phyloP scores from a whole-genome alignment of 305 asterid species.

The Fraxinus angustifolia region DNA sequence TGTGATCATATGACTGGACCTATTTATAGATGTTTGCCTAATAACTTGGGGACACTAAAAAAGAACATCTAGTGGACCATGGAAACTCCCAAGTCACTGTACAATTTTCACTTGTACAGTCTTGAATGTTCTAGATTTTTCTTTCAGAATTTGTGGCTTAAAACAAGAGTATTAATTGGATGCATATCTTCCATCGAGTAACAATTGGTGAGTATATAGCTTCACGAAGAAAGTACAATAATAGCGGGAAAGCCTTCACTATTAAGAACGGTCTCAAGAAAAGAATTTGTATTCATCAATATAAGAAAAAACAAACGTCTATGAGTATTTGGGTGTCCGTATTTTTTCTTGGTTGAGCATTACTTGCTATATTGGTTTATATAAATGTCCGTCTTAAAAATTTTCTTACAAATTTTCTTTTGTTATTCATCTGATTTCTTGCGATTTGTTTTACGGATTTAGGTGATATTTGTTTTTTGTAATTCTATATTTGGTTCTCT shows the following conservation, averaged over 20 bases:
- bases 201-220: neutral
- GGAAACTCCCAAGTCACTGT: constrained; percentile 28
- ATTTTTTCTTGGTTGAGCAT: neutral
- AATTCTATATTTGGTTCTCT: too few relatives aligned
- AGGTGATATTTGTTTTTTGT: too few relatives aligned
- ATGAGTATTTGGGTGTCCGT: neutral
- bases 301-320: neutral
- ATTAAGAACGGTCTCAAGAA: neutral
- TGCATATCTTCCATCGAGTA: neutral
- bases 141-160: neutral
- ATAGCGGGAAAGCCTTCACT: neutral
- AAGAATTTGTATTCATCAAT: neutral
- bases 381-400: neutral
- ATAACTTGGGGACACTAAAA: neutral
- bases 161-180: neutral
- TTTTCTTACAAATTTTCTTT: too few relatives aligned
- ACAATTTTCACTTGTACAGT: constrained; percentile 10
- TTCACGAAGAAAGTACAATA: neutral
- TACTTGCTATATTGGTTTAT: neutral
- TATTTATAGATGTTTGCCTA: constrained; percentile 26
- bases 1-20: neutral
- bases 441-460: too few relatives aligned
- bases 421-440: too few relatives aligned
- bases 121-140: constrained; percentile 19
- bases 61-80: constrained; percentile 26